A percentile compares a stretch with the other conserved stretches of the same genome.
These are phyloP conservation scores for Rhodamnia rubescens DNA, from an alignment of 345 rosid genomes.

Conservation along the genomic window DNA sequence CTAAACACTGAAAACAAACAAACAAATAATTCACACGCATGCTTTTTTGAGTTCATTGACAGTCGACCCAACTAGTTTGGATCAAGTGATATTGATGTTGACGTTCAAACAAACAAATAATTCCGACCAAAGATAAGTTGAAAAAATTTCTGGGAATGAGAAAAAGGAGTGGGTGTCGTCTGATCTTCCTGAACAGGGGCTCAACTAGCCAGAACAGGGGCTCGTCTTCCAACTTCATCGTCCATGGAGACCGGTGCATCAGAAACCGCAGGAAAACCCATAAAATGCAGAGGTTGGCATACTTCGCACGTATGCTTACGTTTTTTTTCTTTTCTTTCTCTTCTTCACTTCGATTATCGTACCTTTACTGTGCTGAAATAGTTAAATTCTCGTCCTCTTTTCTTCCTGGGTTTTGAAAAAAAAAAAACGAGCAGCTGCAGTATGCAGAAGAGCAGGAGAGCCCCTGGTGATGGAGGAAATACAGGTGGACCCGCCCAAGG, in stretches of 20 bases:
- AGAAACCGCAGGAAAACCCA: slow-evolving; percentile 21
- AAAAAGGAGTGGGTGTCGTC: neutral
- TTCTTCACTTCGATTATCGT: neutral
- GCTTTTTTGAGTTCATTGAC: too few species aligned
- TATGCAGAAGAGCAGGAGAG: slow-evolving; percentile 41
- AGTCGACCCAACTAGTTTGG: too few species aligned
- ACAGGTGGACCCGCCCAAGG: slow-evolving; percentile 61
- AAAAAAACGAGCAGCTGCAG: slow-evolving; percentile 30
- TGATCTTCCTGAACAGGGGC: neutral
- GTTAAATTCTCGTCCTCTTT: neutral
- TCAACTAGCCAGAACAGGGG: neutral
- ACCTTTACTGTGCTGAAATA: neutral
- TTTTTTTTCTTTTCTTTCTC: too few species aligned
- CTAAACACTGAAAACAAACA: neutral
- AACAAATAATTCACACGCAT: neutral
- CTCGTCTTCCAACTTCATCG: neutral
- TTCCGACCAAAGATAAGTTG: neutral
- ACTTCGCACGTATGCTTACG: neutral
- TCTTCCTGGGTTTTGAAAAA: neutral
- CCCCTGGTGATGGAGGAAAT: slow-evolving; percentile 50
- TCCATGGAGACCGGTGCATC: slow-evolving; percentile 6
- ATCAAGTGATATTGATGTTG: too few species aligned
- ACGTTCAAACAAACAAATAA: too few species aligned
- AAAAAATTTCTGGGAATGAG: neutral
- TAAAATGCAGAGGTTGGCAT: slow-evolving; percentile 44